phyloP scores from a whole-genome alignment of 2,329 filamentous ascomycete species.

The Macrophomina pseudophaseolina region DNA sequence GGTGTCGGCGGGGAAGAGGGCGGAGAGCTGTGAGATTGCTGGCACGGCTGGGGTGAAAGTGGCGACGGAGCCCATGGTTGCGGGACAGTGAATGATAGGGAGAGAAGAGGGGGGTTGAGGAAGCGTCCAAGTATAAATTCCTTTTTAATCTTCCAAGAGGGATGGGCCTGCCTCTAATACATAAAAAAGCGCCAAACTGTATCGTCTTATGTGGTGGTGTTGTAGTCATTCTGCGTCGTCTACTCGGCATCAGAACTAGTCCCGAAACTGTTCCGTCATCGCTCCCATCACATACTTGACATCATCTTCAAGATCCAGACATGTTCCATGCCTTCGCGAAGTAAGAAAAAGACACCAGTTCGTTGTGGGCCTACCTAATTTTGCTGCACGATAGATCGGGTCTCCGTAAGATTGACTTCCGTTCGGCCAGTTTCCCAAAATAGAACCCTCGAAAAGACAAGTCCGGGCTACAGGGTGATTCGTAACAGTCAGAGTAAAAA shows the following conservation, averaged over 20 bases:
- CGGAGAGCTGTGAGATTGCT: neutral
- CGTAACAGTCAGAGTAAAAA: too few species aligned
- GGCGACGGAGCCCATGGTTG: neutral
- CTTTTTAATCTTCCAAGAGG: too few species aligned
- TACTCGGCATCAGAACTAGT: slow-evolving; percentile 16
- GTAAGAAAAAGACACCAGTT: neutral
- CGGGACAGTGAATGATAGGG: neutral
- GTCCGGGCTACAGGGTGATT: too few species aligned
- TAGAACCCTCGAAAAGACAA: neutral
- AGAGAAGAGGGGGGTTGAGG: neutral
- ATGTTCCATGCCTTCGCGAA: neutral
- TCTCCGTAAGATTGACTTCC: neutral
- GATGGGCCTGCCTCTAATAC: too few species aligned
- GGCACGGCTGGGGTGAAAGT: neutral
- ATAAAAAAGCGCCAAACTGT: neutral
- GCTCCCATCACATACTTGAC: slow-evolving; percentile 1
- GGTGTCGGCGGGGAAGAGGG: neutral
- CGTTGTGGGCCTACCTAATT: neutral
- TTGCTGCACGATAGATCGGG: neutral
- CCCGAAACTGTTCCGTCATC: slow-evolving; percentile 3
- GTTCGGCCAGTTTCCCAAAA: neutral
- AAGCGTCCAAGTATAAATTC: neutral
- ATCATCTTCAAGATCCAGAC: neutral
- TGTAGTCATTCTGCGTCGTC: neutral
- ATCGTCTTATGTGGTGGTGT: neutral